Base-by-base conservation (phyloP, 169 alveolate genomes). In the Plasmodium vinckei region DNA sequence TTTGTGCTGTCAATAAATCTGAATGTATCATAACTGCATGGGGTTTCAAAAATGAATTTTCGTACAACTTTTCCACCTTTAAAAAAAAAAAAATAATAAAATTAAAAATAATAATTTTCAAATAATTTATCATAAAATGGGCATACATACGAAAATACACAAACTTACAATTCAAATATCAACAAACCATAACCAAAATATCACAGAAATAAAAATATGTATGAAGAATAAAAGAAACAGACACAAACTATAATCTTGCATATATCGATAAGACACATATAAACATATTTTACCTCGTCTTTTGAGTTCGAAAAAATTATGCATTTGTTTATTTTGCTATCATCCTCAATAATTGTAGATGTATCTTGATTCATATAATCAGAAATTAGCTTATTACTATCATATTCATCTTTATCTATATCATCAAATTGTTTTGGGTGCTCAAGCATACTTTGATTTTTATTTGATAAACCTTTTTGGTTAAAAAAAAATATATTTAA, bases 1-100 rank as follows among this genome's bases (percentile, higher is more conserved):
- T 77, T 57, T 77, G 88, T 46, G 19, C 44, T 7, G 88, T 77
- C 54, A 77, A 68, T 56, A 77, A 53, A 42, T 77, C 88, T 23
- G 88, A 61, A 46, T 77, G 88, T 68, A 77, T 63, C 65, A 77
- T 77, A 27, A 77, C 88, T 1, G 88, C 27, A 47, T 77, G 77
- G 12, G 88, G 88, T 42, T 77, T 77, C 59, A 77, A 75, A 42
- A 77, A 51, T 12, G 88, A 27, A 53, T 63, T 64, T 53, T 77
- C 88, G 46, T 77, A 57, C 27, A 77, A 25, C 70, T 77, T 77
- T 10, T 77, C 88, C 54, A 77, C 88, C 88, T 77, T 59, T 25
- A 57, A 57, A 63, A 49, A 64, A 47, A 46, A 7, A 1, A 44
- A 17, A 17, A 72, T 57, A 72, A 72, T 56, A 10, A 73, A 51